Conservation (phyloP, 345 rosid species). For the Heritiera fomes region DNA sequence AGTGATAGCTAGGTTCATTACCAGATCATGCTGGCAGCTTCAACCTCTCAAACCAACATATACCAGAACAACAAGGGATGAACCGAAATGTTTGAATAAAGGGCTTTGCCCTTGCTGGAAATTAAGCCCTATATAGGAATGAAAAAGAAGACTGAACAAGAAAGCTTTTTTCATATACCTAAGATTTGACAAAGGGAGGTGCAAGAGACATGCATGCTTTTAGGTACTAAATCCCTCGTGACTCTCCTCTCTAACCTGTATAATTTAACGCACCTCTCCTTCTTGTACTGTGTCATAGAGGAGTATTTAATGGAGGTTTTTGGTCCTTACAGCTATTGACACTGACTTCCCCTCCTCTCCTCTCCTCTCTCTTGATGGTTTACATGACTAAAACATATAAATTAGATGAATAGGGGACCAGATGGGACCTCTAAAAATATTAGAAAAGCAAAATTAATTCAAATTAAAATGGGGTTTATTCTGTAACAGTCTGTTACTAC, state of each 20-base stretch:
- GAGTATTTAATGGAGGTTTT: constrained; percentile 45
- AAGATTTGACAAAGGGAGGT: constrained; percentile 12
- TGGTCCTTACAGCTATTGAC: constrained; percentile 58
- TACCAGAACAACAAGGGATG: background rate
- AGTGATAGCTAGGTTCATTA: constrained; percentile 26
- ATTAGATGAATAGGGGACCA: constrained; percentile 25
- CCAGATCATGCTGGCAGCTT: constrained; percentile 99
- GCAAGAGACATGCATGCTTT: constrained; percentile 37
- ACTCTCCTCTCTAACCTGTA: constrained; percentile 22
- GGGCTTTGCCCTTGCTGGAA: background rate
- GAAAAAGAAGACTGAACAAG: background rate
- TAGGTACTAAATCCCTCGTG: constrained; percentile 32
- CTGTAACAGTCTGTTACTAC: too few species aligned
- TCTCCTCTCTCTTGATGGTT: background rate
- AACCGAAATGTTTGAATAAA: background rate
- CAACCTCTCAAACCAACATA: constrained; percentile 80
- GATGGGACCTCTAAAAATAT: background rate
- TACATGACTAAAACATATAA: constrained; percentile 16
- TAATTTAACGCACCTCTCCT: constrained; percentile 26
- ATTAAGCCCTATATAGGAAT: background rate
- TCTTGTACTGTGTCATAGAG: constrained; percentile 23
- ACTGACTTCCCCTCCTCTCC: constrained; percentile 32
- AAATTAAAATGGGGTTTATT: background rate
- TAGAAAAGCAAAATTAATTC: background rate
- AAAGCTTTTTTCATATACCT: background rate